Percentiles rank a stretch among this genome's conserved stretches.
These are phyloP conservation scores for Pluteus cervinus DNA, from an alignment of 768 basidiomycete genomes.

Conservation along the genomic window DNA sequence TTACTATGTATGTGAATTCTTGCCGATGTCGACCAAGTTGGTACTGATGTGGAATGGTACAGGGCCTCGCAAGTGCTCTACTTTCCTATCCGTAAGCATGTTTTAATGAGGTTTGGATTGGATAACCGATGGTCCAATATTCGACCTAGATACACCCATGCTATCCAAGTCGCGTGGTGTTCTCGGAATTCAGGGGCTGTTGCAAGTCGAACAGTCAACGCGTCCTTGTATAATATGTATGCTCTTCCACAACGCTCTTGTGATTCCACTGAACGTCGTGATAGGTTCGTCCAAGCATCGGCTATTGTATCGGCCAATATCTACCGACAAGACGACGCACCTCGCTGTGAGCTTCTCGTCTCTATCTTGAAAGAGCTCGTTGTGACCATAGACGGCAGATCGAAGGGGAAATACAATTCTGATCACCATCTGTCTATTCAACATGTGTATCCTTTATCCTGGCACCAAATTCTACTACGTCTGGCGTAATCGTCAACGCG, in stretches of 20 bases:
- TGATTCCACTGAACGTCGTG: background rate
- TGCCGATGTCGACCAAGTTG: background rate
- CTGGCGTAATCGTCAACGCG: constrained; percentile 52
- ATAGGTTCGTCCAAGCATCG: constrained; percentile 22
- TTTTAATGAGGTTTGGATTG: constrained; percentile 9
- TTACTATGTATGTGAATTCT: constrained; percentile 36
- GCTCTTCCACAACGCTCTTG: constrained; percentile 2
- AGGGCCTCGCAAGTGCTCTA: constrained; percentile 38
- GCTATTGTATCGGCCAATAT: constrained; percentile 46
- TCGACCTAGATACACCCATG: constrained; percentile 44
- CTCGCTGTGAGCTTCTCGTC: constrained; percentile 35
- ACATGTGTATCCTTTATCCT: constrained; percentile 47
- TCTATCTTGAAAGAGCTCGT: background rate
- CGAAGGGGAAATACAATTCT: constrained; percentile 51
- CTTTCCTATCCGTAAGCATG: constrained; percentile 34
- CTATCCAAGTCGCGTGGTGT: constrained; percentile 54
- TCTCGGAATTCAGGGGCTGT: constrained; percentile 57
- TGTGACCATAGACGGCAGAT: constrained; percentile 27
- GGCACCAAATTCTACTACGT: constrained; percentile 48
- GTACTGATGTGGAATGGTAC: background rate
- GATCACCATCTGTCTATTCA: constrained; percentile 46
- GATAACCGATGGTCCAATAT: too few relatives aligned
- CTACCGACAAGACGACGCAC: constrained; percentile 52
- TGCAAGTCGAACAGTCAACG: constrained; percentile 53
- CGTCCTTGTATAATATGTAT: constrained; percentile 53